Conservation (phyloP, 345 rosid species). For the Excoecaria cochinchinensis region DNA sequence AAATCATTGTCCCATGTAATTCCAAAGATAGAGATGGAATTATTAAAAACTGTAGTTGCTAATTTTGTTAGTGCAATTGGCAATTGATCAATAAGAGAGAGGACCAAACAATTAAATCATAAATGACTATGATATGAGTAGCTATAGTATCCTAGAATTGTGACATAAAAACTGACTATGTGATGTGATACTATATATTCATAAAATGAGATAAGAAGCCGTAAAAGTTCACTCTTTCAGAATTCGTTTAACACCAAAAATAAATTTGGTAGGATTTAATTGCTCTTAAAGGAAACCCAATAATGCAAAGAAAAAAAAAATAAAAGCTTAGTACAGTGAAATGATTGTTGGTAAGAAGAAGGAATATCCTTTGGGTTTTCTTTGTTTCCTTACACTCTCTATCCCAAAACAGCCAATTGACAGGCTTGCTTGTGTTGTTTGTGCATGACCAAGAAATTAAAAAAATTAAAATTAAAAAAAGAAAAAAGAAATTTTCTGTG, state of each 20-base stretch:
- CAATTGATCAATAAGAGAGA: neutral
- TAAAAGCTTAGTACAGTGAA: conserved; percentile 24
- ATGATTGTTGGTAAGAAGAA: conserved; percentile 33
- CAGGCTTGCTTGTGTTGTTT: conserved; percentile 14
- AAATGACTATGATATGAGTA: conserved; percentile 5
- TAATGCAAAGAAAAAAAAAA: neutral
- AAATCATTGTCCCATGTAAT: neutral
- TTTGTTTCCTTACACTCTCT: too few relatives aligned
- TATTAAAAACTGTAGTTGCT: neutral
- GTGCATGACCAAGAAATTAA: conserved; percentile 12
- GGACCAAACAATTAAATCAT: conserved; percentile 1
- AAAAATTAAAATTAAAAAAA: neutral
- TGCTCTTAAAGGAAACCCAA: conserved; percentile 25
- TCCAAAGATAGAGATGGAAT: conserved; percentile 1
- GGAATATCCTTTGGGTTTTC: conserved; percentile 19
- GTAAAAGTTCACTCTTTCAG: conserved; percentile 23
- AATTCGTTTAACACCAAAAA: conserved; percentile 19
- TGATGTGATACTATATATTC: conserved; percentile 17
- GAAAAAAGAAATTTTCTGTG: too few relatives aligned
- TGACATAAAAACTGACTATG: too few relatives aligned
- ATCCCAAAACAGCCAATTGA: conserved; percentile 28
- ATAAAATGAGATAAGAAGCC: neutral
- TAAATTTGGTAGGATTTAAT: conserved; percentile 18
- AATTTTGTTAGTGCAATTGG: neutral
- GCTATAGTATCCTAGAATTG: neutral